phyloP scores from a whole-genome alignment of 139 green algal species.

The Chlamydomonas urium region DNA sequence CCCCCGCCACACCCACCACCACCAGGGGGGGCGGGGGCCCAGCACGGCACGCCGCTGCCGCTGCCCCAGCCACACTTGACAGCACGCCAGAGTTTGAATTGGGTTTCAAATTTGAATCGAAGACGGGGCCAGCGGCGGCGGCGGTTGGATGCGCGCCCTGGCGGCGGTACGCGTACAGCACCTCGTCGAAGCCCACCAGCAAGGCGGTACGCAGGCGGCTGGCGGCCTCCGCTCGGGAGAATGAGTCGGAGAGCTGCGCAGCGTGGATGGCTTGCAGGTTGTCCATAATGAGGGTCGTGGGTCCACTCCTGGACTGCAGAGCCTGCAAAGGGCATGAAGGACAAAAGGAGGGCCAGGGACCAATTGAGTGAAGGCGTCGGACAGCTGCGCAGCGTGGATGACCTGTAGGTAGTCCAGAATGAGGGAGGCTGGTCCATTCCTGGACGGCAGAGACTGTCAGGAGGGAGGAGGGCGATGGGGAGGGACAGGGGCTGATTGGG shows the following conservation, averaged over 20 bases:
- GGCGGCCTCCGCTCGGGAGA: not conserved
- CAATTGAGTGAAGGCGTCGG: not conserved
- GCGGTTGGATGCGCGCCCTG: not conserved
- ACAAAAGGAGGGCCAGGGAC: not conserved
- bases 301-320: not conserved
- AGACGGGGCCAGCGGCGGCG: not conserved
- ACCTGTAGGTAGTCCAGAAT: constrained; percentile 1
- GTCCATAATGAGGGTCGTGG: not conserved
- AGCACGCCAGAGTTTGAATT: not conserved
- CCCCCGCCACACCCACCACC: not conserved
- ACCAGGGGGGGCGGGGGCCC: not conserved
- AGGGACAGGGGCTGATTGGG: not conserved
- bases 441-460: too few species aligned
- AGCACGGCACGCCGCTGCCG: not conserved
- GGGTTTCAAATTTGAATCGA: too few species aligned
- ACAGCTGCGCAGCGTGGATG: not conserved
- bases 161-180: not conserved
- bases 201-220: constrained; percentile 2
- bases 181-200: not conserved
- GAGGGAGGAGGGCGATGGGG: too few species aligned
- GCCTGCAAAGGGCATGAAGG: too few species aligned
- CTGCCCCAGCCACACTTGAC: not conserved
- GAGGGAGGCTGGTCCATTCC: not conserved
- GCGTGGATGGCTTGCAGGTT: not conserved
- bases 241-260: not conserved